phyloP scores from a whole-genome alignment of 2,329 filamentous ascomycete genomes.

The Fonsecaea nubica region DNA sequence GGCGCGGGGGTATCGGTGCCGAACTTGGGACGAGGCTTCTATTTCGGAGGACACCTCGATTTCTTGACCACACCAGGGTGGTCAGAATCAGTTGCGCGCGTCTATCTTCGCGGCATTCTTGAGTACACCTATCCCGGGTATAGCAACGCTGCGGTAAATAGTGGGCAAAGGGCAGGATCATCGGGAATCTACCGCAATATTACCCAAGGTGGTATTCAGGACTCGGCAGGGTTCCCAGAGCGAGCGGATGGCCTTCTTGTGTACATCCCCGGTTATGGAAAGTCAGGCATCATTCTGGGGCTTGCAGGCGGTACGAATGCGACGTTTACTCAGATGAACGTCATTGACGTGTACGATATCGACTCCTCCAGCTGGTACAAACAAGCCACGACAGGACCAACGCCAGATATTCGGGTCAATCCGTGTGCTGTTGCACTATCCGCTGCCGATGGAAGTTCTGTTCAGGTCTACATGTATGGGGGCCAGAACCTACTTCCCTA shows the following conservation, averaged over 20 bases:
- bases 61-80: constrained; percentile 68
- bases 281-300: constrained; percentile 76
- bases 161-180: constrained; percentile 62
- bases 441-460: constrained; percentile 74
- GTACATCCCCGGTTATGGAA: constrained; percentile 77
- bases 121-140: constrained; percentile 78
- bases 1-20: constrained; percentile 75
- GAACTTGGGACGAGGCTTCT: constrained; percentile 73
- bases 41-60: constrained; percentile 79
- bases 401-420: constrained; percentile 66
- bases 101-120: constrained; percentile 75
- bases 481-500: constrained; percentile 74
- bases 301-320: constrained; percentile 75
- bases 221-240: constrained; percentile 70
- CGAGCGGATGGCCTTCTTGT: constrained; percentile 75
- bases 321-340: constrained; percentile 73
- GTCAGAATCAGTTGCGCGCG: constrained; percentile 67
- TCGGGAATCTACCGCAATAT: constrained; percentile 75
- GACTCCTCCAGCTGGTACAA: constrained; percentile 73
- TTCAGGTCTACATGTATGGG: constrained; percentile 79
- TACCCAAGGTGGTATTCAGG: constrained; percentile 72
- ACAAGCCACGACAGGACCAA: constrained; percentile 68
- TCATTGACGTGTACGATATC: constrained; percentile 82
- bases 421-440: constrained; percentile 76
- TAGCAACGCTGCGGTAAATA: constrained; percentile 66